Evolutionary conservation across 257 asterid species (phyloP).

Genomic region (Nicotiana tomentosiformis): DNA sequence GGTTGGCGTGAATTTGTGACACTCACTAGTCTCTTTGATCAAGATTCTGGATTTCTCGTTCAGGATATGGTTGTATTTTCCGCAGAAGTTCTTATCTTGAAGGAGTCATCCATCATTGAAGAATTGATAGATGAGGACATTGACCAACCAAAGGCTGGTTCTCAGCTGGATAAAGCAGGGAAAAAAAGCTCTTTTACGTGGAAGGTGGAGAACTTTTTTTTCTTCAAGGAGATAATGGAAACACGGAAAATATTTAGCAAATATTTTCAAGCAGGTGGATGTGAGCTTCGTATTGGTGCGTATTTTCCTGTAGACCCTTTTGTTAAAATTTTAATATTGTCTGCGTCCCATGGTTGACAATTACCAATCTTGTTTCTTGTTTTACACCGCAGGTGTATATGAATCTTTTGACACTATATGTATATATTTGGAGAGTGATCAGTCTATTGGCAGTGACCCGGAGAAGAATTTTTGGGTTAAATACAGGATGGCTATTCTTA

Average conservation of each 20-base stretch:
- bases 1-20: constrained; percentile 99
- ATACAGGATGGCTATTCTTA: constrained; percentile 94
- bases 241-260: constrained; percentile 93
- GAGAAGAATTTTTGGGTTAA: constrained; percentile 98
- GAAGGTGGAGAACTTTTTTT: constrained; percentile 94
- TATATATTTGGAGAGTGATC: constrained; percentile 95
- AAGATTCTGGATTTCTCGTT: constrained; percentile 90
- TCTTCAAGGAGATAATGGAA: constrained; percentile 98
- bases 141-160: constrained; percentile 36
- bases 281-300: constrained; percentile 98
- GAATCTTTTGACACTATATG: constrained; percentile 98
- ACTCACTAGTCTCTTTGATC: constrained; percentile 95
- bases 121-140: constrained; percentile 55
- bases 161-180: constrained; percentile 41
- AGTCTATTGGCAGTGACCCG: constrained; percentile 72
- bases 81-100: constrained; percentile 92
- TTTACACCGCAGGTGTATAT: constrained; percentile 70
- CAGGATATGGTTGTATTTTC: constrained; percentile 82
- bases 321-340: neutral
- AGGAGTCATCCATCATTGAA: constrained; percentile 80
- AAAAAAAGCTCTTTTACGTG: constrained; percentile 84
- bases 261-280: constrained; percentile 96
- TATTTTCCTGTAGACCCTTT: constrained; percentile 16
- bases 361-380: neutral
- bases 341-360: neutral